Evolutionary conservation across 805 yeast species (phyloP), one percentile per base, ranked within the genome.

Genomic region (Metschnikowia aberdeeniae): DNA sequence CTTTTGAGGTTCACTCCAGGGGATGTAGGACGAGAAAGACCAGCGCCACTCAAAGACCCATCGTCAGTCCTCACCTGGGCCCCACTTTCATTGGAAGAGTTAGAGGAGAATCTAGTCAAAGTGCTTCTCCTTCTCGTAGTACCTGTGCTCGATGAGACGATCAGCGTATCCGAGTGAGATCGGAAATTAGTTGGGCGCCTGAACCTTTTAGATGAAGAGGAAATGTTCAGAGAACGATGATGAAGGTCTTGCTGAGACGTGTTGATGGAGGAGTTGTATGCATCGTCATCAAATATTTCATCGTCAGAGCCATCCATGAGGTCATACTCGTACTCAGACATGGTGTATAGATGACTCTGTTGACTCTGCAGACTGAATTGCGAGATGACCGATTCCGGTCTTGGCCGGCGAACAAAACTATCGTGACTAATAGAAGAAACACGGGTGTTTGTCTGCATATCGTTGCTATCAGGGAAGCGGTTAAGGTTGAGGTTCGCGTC

Each of bases 241-340:
- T 36, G 43, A 27, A 50, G 49, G 20, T 66, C 71, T 24, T 58
- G 49, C 33, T 55, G 68, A 2, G 73, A 63, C 6, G 56, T 63
- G 43, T 66, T 69, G 34, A 69, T 50, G 12, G 72, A 66, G 5
- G 70, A 63, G 43, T 70, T 75, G 50, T 69, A 69, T 26, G 59
- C 56, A 30, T 67, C 70, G 36, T 67, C 70, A 32, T 65, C 70
- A 37, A 52, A 53, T 38, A 59, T 62, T 46, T 60, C 64, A 31
- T 66, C 67, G 9, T 68, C 75, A 2, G 73, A 64, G 36, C 66
- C 75, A 34, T 65, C 72, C 45, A 68, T 49, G 39, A 62, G 59
- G 29, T 70, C 75, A 34, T 68, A 52, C 43, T 71, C 76, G 4
- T 70, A 65, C 43, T 68, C 76, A 3, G 75, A 68, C 55, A 69